These are phyloP conservation scores for Stachybotrys chartarum DNA, from an alignment of 2,329 filamentous ascomycete species.

Conservation along the genomic window DNA sequence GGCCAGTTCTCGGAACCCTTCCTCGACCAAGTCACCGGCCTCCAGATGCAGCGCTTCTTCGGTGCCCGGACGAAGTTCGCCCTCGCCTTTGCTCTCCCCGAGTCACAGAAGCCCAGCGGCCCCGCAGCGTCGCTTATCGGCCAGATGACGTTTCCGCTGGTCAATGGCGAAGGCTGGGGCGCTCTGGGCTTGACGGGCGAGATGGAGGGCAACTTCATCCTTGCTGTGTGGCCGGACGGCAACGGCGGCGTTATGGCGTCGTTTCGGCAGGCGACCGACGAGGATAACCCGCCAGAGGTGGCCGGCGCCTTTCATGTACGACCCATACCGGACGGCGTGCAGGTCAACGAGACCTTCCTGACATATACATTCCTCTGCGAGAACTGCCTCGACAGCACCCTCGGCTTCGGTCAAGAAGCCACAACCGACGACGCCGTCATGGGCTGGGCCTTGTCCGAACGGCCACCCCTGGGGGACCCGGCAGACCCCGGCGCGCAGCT, in stretches of 20 bases:
- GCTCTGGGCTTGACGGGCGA: constrained; percentile 35
- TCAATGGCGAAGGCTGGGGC: constrained; percentile 34
- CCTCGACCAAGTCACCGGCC: constrained; percentile 21
- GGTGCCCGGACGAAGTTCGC: constrained; percentile 28
- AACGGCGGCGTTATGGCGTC: constrained; percentile 28
- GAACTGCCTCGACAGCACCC: constrained; percentile 18
- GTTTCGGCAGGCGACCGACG: constrained; percentile 34
- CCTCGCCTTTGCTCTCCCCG: constrained; percentile 35
- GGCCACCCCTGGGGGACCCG: constrained; percentile 9
- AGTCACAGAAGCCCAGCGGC: constrained; percentile 7
- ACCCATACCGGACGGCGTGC: constrained; percentile 33
- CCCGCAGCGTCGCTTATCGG: constrained; percentile 28
- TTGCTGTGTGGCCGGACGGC: constrained; percentile 36
- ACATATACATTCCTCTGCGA: constrained; percentile 40
- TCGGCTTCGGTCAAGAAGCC: constrained; percentile 18
- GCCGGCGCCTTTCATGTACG: constrained; percentile 30
- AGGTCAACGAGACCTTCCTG: constrained; percentile 33
- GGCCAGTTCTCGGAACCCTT: neutral
- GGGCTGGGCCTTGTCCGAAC: constrained; percentile 26
- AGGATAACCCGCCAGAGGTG: constrained; percentile 35
- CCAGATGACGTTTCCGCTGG: constrained; percentile 34
- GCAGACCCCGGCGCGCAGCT: constrained; percentile 14
- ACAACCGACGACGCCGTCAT: constrained; percentile 19
- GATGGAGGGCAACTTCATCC: constrained; percentile 37
- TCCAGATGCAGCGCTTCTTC: constrained; percentile 29